Percentiles rank a stretch among this genome's conserved stretches.
These are phyloP conservation scores for Fusarium sp. DNA, from an alignment of 2,329 filamentous ascomycete species.

Conservation along the genomic window DNA sequence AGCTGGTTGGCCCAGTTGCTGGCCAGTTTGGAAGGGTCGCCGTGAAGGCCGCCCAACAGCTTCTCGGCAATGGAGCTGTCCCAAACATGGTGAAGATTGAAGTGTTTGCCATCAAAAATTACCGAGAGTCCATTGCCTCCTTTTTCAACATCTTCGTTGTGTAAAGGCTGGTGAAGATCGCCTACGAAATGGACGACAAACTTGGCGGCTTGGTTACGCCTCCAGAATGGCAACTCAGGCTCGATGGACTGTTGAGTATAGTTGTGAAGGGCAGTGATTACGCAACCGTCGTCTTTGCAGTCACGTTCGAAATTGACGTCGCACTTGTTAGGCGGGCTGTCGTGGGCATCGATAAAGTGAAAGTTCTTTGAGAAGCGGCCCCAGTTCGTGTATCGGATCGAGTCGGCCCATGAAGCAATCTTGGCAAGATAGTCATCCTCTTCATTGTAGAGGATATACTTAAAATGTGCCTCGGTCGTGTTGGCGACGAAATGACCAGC, in stretches of 20 bases:
- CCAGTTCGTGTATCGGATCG: conserved; percentile 72
- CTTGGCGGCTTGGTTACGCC: conserved; percentile 70
- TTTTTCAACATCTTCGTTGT: conserved; percentile 71
- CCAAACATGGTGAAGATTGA: conserved; percentile 81
- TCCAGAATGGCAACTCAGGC: conserved; percentile 56
- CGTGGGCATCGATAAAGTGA: conserved; percentile 77
- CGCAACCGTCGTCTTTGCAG: conserved; percentile 71
- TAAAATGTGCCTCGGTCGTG: conserved; percentile 67
- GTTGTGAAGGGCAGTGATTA: conserved; percentile 70
- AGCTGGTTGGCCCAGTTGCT: conserved; percentile 68
- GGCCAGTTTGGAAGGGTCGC: conserved; percentile 64
- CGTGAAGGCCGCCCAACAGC: conserved; percentile 66
- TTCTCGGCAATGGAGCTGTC: conserved; percentile 77
- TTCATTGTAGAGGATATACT: conserved; percentile 66
- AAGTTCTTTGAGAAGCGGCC: conserved; percentile 71
- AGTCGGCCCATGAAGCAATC: conserved; percentile 76
- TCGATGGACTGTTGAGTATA: conserved; percentile 69
- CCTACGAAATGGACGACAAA: conserved; percentile 77
- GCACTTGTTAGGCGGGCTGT: conserved; percentile 69
- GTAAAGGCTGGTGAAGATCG: conserved; percentile 77
- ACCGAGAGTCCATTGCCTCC: conserved; percentile 79
- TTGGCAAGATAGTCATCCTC: conserved; percentile 70
- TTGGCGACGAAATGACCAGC: conserved; percentile 70
- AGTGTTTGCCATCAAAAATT: conserved; percentile 65
- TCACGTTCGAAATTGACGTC: conserved; percentile 69